A percentile compares a stretch with the other conserved stretches of the same genome.
Conservation (phyloP, 2,329 filamentous ascomycete genomes). For the Aspergillus clavatus region DNA sequence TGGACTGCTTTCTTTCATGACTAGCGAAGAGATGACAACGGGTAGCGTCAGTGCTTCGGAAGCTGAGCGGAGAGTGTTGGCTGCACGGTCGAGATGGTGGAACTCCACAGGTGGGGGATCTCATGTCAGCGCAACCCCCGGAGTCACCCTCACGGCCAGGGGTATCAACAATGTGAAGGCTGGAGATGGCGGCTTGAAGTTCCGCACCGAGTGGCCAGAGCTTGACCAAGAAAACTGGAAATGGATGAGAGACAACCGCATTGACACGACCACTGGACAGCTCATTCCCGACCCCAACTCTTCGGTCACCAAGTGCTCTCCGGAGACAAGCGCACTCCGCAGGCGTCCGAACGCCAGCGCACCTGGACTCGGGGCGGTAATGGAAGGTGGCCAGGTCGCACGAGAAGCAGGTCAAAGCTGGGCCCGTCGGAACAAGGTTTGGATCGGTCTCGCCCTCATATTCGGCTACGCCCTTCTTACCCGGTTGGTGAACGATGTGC, state of each 20-base stretch:
- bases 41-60: conserved; percentile 76
- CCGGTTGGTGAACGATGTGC: conserved; percentile 60
- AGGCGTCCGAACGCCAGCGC: conserved; percentile 57
- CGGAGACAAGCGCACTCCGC: conserved; percentile 58
- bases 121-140: conserved; percentile 46
- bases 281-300: conserved; percentile 52
- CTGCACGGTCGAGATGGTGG: conserved; percentile 83
- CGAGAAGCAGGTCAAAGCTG: conserved; percentile 77
- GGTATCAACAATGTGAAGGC: conserved; percentile 77
- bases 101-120: conserved; percentile 89
- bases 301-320: conserved; percentile 55
- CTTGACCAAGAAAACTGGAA: conserved; percentile 83
- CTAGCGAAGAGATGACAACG: conserved; percentile 96
- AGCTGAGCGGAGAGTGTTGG: conserved; percentile 71
- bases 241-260: conserved; percentile 79
- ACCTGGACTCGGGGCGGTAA: conserved; percentile 56
- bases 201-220: conserved; percentile 83
- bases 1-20: conserved; percentile 95
- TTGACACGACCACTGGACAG: conserved; percentile 72
- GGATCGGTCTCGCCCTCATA: conserved; percentile 63
- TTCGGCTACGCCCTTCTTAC: conserved; percentile 81
- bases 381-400: conserved; percentile 72
- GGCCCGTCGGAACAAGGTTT: conserved; percentile 73
- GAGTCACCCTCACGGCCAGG: conserved; percentile 53
- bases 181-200: conserved; percentile 88